Conservation (phyloP, 2,329 filamentous ascomycete genomes). For the Teratosphaeria zuluensis region DNA sequence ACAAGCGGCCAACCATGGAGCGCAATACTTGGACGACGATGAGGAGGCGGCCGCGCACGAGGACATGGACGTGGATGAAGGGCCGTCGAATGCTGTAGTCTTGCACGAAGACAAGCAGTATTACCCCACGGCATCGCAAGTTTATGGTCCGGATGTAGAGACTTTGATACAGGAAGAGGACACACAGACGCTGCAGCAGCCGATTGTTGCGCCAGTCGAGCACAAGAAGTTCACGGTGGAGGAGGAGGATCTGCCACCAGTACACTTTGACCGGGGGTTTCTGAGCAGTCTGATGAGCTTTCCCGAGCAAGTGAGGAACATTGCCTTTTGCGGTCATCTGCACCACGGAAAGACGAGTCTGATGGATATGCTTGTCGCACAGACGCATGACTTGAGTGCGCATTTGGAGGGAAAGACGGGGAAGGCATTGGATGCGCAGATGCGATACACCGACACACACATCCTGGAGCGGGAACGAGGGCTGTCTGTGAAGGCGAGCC, state of each 20-base stretch:
- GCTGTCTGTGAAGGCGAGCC: slow-evolving; percentile 81
- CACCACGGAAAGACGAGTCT: slow-evolving; percentile 98
- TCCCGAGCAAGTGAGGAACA: slow-evolving; percentile 85
- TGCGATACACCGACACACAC: slow-evolving; percentile 91
- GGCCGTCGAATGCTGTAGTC: slow-evolving; percentile 91
- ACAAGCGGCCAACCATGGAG: slow-evolving; percentile 53
- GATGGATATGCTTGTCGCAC: slow-evolving; percentile 94
- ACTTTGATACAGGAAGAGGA: slow-evolving; percentile 95
- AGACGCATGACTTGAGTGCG: slow-evolving; percentile 70
- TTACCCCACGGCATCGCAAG: slow-evolving; percentile 93
- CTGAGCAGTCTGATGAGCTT: slow-evolving; percentile 96
- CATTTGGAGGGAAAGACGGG: slow-evolving; percentile 67
- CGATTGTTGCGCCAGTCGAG: slow-evolving; percentile 86
- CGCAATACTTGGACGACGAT: slow-evolving; percentile 70
- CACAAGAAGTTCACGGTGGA: slow-evolving; percentile 95
- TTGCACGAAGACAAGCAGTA: slow-evolving; percentile 99
- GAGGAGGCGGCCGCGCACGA: slow-evolving; percentile 56
- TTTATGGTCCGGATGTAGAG: slow-evolving; percentile 90
- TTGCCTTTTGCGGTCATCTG: slow-evolving; percentile 83
- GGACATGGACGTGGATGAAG: slow-evolving; percentile 84
- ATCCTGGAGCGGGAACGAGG: slow-evolving; percentile 81
- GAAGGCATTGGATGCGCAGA: slow-evolving; percentile 73
- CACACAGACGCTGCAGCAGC: slow-evolving; percentile 81
- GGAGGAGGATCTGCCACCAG: slow-evolving; percentile 82
- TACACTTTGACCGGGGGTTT: slow-evolving; percentile 80